Percentiles rank a stretch among this genome's conserved stretches.
Conservation (phyloP, 2,329 filamentous ascomycete species). For the Fusarium equiseti region DNA sequence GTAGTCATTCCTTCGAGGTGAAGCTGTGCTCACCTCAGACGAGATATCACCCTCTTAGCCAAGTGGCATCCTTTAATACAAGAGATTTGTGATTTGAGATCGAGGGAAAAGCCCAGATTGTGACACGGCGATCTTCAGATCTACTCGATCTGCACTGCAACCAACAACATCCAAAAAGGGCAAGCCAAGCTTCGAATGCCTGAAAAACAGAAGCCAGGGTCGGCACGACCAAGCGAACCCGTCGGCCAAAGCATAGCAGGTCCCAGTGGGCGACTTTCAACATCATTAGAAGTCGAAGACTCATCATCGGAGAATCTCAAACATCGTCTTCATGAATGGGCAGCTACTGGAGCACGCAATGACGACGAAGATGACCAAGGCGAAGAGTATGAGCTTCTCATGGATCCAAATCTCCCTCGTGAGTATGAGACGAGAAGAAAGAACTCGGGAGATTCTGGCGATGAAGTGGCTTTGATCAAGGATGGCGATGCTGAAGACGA, state of each 20-base stretch:
- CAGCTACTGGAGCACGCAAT: slow-evolving; percentile 54
- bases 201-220: slow-evolving; percentile 11
- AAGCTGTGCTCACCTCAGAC: background rate
- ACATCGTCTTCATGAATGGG: slow-evolving; percentile 57
- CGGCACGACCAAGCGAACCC: slow-evolving; percentile 32
- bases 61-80: background rate
- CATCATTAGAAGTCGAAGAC: slow-evolving; percentile 45
- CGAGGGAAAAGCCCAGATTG: background rate
- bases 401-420: slow-evolving; percentile 64
- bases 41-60: background rate
- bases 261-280: slow-evolving; percentile 46
- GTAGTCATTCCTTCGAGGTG: background rate
- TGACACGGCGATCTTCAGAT: background rate
- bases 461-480: slow-evolving; percentile 44
- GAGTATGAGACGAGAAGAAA: slow-evolving; percentile 56
- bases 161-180: background rate
- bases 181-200: slow-evolving; percentile 13
- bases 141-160: background rate
- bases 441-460: slow-evolving; percentile 24
- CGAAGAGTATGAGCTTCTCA: slow-evolving; percentile 67
- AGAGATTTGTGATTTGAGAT: background rate
- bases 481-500: slow-evolving; percentile 53
- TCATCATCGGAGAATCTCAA: slow-evolving; percentile 43
- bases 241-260: slow-evolving; percentile 43
- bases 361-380: slow-evolving; percentile 60